Conservation (phyloP, 768 basidiomycete species). For the Hypholoma sublateritium region DNA sequence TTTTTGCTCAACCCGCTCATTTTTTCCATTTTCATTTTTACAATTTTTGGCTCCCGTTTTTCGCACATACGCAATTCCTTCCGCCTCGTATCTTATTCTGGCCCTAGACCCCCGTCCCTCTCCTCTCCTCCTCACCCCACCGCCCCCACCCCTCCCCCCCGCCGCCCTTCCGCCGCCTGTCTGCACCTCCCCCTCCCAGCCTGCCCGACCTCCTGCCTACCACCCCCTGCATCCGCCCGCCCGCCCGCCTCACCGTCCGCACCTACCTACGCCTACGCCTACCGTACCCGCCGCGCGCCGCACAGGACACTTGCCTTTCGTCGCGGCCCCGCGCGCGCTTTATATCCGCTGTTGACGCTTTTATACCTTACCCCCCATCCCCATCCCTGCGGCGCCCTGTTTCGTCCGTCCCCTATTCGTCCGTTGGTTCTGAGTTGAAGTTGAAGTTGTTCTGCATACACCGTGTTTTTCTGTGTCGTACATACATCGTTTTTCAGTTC, state of each 20-base stretch:
- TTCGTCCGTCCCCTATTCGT: no score
- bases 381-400: no score
- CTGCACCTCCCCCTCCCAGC: not conserved
- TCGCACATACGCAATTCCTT: no score
- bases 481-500: no score
- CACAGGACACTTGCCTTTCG: not conserved
- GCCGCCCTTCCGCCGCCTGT: not conserved
- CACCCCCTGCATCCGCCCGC: not conserved
- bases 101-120: not conserved
- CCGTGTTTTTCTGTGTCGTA: no score
- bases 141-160: conserved; percentile 1
- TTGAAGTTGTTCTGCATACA: no score
- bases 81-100: not conserved
- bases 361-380: no score
- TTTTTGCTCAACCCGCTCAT: conserved; percentile 1
- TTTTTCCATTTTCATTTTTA: no score
- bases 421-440: no score
- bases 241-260: not conserved
- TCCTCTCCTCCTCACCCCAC: not conserved
- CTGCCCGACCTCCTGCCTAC: not conserved
- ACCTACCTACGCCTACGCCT: not conserved
- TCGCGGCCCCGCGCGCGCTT: not conserved
- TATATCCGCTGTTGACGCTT: no score
- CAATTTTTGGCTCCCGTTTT: no score
- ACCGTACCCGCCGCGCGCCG: not conserved